These are phyloP conservation scores for Verticillium nonalfalfae DNA, from an alignment of 2,329 filamentous ascomycete species.

Conservation along the genomic window DNA sequence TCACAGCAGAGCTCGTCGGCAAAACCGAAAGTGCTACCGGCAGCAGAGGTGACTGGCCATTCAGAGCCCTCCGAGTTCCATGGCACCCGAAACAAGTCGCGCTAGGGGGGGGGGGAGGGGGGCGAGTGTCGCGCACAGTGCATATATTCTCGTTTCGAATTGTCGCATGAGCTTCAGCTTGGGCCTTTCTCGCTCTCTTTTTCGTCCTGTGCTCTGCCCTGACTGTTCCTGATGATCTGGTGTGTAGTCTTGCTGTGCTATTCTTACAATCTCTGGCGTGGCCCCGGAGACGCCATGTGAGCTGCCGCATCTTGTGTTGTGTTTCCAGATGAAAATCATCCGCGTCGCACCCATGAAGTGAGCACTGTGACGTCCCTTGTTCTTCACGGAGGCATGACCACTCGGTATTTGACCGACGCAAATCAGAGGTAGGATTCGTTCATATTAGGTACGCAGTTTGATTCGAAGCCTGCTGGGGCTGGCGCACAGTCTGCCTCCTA, in stretches of 20 bases:
- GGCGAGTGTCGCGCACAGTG: no score
- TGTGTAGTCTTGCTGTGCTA: background rate
- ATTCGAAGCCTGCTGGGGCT: no score
- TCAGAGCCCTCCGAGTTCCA: background rate
- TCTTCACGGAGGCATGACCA: background rate
- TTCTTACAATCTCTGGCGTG: background rate
- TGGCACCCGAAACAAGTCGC: background rate
- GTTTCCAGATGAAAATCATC: no score
- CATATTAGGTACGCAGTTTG: background rate
- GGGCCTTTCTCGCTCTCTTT: background rate
- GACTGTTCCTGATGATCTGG: no score
- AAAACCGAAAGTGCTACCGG: background rate
- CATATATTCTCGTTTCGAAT: background rate
- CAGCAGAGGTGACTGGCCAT: background rate
- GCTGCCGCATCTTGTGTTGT: background rate
- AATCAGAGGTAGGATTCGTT: background rate
- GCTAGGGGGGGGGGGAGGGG: background rate
- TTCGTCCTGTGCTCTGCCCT: background rate
- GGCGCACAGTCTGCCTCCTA: background rate
- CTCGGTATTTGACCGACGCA: background rate
- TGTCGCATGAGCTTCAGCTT: background rate
- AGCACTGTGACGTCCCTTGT: background rate
- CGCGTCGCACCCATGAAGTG: no score
- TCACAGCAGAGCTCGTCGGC: background rate
- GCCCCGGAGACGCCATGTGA: background rate